A percentile compares a stretch with the other conserved stretches of the same genome.
These are phyloP conservation scores for Pseudocercospora macadamiae DNA, from an alignment of 2,329 filamentous ascomycete genomes.

Conservation along the genomic window DNA sequence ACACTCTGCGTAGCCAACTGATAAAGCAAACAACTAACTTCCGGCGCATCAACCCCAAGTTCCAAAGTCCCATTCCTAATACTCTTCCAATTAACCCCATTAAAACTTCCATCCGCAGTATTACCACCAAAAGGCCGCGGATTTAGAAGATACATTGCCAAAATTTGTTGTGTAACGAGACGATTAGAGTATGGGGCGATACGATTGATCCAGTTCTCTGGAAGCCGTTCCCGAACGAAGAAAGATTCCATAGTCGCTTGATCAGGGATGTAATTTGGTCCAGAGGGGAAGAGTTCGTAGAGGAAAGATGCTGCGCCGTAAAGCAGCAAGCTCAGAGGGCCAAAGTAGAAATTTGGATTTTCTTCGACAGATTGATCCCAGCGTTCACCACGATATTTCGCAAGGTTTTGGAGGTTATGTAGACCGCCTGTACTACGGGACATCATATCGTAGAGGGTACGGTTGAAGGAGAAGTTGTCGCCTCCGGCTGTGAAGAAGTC, in stretches of 20 bases:
- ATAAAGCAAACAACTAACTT: slow-evolving; percentile 45
- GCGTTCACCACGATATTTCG: slow-evolving; percentile 44
- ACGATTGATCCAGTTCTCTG: slow-evolving; percentile 43
- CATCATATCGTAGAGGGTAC: slow-evolving; percentile 46
- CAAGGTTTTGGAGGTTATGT: slow-evolving; percentile 43
- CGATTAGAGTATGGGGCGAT: slow-evolving; percentile 38
- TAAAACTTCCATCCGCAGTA: slow-evolving; percentile 33
- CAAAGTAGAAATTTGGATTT: slow-evolving; percentile 49
- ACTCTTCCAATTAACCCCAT: neutral
- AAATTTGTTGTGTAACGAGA: slow-evolving; percentile 45
- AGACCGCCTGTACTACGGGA: slow-evolving; percentile 37
- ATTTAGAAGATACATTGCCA: slow-evolving; percentile 42
- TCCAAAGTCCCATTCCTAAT: neutral
- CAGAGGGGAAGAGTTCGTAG: slow-evolving; percentile 44
- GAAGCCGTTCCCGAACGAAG: slow-evolving; percentile 47
- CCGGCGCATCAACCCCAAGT: slow-evolving; percentile 4
- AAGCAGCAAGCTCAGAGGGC: slow-evolving; percentile 44
- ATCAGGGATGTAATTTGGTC: slow-evolving; percentile 31
- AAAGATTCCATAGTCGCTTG: slow-evolving; percentile 41
- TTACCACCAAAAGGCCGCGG: slow-evolving; percentile 48
- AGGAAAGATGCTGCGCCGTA: slow-evolving; percentile 49
- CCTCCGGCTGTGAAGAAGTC: slow-evolving; percentile 42
- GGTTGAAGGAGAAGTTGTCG: slow-evolving; percentile 44
- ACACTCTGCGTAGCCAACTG: slow-evolving; percentile 45
- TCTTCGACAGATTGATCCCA: slow-evolving; percentile 43